A percentile compares a stretch with the other conserved stretches of the same genome.
phyloP scores from a whole-genome alignment of 805 yeast species.

The Candida xyloterini region DNA sequence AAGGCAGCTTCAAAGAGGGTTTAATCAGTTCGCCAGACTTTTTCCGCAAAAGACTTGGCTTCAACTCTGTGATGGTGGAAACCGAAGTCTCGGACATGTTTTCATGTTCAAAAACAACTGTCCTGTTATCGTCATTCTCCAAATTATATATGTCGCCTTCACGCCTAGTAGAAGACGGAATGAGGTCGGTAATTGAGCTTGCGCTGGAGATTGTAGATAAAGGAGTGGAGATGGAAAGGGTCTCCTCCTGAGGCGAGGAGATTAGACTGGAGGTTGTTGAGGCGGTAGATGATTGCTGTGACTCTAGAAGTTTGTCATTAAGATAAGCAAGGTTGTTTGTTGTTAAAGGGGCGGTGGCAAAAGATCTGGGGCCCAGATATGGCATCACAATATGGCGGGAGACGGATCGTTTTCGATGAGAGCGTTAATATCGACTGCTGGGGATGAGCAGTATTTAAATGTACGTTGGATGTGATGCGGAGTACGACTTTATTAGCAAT shows the following conservation, averaged over 20 bases:
- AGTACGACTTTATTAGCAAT: conserved; percentile 4
- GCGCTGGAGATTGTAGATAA: conserved; percentile 27
- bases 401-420: not conserved
- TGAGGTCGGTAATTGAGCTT: conserved; percentile 6
- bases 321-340: conserved; percentile 31
- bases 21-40: conserved; percentile 52
- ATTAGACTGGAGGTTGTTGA: conserved; percentile 16
- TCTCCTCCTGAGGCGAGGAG: conserved; percentile 25
- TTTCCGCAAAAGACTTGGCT: conserved; percentile 40
- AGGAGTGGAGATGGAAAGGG: conserved; percentile 26
- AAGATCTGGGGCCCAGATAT: conserved; percentile 35
- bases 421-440: not conserved
- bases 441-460: conserved; percentile 5
- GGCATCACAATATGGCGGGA: conserved; percentile 25
- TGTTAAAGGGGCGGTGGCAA: conserved; percentile 35
- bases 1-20: conserved; percentile 47
- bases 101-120: conserved; percentile 19
- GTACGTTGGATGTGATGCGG: conserved; percentile 3
- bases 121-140: conserved; percentile 28
- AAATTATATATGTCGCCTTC: conserved; percentile 12
- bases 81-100: conserved; percentile 16
- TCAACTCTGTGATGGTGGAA: conserved; percentile 21
- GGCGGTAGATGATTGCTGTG: conserved; percentile 8
- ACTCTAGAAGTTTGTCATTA: conserved; percentile 22
- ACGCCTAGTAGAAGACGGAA: not conserved